Evolutionary conservation across 306 rosid genomes (phyloP).

Genomic region (Sechiopsis laciniata): DNA sequence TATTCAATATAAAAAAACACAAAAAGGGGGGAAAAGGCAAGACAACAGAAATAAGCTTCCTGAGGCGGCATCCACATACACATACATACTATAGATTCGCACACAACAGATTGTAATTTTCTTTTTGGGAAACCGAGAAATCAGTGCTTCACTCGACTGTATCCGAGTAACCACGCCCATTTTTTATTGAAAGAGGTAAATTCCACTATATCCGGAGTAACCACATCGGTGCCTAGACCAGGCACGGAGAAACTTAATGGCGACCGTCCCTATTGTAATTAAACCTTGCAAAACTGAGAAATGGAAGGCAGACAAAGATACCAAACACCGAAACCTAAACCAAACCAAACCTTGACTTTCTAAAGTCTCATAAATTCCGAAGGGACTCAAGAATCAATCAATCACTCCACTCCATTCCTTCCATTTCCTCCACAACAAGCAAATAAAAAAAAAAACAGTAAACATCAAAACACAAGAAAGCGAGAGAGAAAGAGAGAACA

Average conservation of each 20-base stretch:
- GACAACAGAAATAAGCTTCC: too few relatives aligned
- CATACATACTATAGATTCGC: not conserved
- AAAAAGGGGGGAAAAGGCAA: not conserved
- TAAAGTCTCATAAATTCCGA: not conserved
- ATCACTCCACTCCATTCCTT: not conserved
- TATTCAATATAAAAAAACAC: not conserved
- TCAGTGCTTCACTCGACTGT: too few relatives aligned
- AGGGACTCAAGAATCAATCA: too few relatives aligned
- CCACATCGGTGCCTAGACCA: too few relatives aligned
- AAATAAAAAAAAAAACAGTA: not conserved
- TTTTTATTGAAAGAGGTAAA: too few relatives aligned
- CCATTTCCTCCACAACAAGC: not conserved
- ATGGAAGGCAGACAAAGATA: not conserved
- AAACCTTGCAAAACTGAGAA: not conserved
- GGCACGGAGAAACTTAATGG: too few relatives aligned
- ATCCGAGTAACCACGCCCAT: too few relatives aligned
- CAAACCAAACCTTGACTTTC: not conserved
- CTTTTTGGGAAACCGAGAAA: too few relatives aligned
- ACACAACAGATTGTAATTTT: not conserved
- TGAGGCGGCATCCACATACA: not conserved
- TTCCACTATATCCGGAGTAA: too few relatives aligned
- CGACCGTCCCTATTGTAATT: not conserved
- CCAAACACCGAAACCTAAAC: not conserved
- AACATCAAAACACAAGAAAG: not conserved
- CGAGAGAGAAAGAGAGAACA: not conserved